Evolutionary conservation across 225 moss, liverwort and hornwort species (phyloP).

Genomic region (Thuidium tamariscinum): DNA sequence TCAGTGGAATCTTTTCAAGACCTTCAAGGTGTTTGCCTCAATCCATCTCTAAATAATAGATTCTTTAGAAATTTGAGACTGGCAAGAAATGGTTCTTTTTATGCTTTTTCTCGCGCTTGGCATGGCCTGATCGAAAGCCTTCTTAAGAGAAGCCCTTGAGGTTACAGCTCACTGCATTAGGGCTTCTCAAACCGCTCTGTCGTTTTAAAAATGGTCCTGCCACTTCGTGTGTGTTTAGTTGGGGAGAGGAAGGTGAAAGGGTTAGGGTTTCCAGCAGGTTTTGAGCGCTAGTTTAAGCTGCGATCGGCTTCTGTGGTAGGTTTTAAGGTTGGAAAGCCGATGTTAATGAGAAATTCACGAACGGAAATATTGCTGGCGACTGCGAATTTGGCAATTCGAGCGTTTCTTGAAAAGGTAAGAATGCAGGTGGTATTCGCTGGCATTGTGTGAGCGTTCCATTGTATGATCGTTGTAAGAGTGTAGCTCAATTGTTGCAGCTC

Average conservation of each 20-base stretch:
- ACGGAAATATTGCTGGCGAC: not conserved
- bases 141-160: too few species aligned
- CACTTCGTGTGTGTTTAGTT: not conserved
- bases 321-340: not conserved
- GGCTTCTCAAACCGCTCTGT: too few species aligned
- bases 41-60: too few species aligned
- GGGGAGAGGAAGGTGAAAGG: not conserved
- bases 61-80: too few species aligned
- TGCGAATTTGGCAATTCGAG: constrained; percentile 8
- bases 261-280: constrained; percentile 27
- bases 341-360: not conserved
- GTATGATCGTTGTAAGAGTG: not conserved
- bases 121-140: too few species aligned
- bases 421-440: not conserved
- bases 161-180: too few species aligned
- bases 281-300: not conserved
- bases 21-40: too few species aligned
- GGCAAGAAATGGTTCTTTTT: too few species aligned
- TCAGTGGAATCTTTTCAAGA: too few species aligned
- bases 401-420: constrained; percentile 19
- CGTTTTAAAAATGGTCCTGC: too few species aligned
- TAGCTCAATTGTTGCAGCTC: not conserved
- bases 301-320: constrained; percentile 8
- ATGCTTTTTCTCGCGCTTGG: too few species aligned
- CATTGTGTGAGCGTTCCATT: not conserved